Conservation (phyloP, 306 rosid species). For the Glycine soja region DNA sequence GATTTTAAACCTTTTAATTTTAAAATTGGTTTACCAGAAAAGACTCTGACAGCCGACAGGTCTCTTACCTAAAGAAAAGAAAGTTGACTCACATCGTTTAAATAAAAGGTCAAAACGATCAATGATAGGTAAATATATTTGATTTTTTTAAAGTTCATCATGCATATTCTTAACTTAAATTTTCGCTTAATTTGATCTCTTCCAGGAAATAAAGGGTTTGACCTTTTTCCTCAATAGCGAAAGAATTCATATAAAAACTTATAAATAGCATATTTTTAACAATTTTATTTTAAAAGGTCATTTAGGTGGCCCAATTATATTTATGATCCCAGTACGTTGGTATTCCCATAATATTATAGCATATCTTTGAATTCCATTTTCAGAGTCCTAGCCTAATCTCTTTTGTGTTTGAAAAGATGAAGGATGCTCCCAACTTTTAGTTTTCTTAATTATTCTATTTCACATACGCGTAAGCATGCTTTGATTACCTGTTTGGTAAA, state of each 20-base stretch:
- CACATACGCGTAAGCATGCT: constrained; percentile 23
- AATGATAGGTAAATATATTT: neutral
- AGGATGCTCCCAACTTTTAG: constrained; percentile 33
- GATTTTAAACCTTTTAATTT: neutral
- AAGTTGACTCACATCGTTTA: neutral
- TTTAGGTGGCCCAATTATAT: constrained; percentile 39
- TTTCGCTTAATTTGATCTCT: neutral
- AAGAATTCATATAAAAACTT: constrained; percentile 10
- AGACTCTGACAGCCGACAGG: neutral
- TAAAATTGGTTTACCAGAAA: neutral
- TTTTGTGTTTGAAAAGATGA: constrained; percentile 48
- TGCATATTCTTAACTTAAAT: neutral
- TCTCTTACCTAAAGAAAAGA: neutral
- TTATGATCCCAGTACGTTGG: constrained; percentile 12
- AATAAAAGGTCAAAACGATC: neutral
- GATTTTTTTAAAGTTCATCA: neutral
- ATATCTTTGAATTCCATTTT: constrained; percentile 39
- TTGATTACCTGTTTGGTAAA: constrained; percentile 59
- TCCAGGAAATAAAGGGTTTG: neutral
- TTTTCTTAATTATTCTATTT: neutral
- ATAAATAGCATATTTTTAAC: neutral
- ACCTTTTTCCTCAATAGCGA: neutral
- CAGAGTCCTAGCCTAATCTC: neutral
- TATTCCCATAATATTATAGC: constrained; percentile 45
- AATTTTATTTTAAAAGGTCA: constrained; percentile 31